Evolutionary conservation across 179 eudicot species (phyloP).

Genomic region (Gypsophila paniculata): DNA sequence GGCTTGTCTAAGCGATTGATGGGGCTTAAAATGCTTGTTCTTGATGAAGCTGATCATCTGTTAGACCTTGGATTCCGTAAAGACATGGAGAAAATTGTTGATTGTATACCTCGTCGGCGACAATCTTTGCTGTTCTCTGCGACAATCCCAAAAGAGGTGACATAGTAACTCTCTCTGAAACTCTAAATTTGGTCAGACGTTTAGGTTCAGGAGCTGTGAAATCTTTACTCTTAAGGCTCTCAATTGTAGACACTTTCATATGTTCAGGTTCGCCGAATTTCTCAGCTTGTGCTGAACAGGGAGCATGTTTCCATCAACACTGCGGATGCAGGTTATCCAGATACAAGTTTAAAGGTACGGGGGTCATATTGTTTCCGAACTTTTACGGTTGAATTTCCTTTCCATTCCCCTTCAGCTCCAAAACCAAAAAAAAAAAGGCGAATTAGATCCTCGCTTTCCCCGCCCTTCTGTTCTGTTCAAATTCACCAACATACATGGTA

Average conservation of each 20-base stretch:
- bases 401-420: not conserved
- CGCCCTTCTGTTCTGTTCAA: not conserved
- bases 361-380: not conserved
- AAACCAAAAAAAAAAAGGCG: not conserved
- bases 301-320: slow-evolving; percentile 72
- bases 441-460: not conserved
- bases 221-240: not conserved
- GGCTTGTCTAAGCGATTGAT: slow-evolving; percentile 68
- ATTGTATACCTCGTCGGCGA: slow-evolving; percentile 85
- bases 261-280: slow-evolving; percentile 80
- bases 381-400: not conserved
- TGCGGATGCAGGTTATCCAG: slow-evolving; percentile 59
- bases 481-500: not conserved
- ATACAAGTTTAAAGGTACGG: slow-evolving; percentile 63
- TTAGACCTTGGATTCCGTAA: slow-evolving; percentile 84
- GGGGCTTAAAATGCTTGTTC: slow-evolving; percentile 81
- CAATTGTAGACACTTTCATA: slow-evolving; percentile 15
- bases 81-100: slow-evolving; percentile 84
- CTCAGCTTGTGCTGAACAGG: slow-evolving; percentile 84
- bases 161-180: not conserved
- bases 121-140: slow-evolving; percentile 87
- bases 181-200: not conserved
- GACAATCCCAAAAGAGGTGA: slow-evolving; percentile 86
- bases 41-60: slow-evolving; percentile 92
- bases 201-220: not conserved